Conservation (phyloP, 176 grass and related monocot species). For the Avena eriantha region DNA sequence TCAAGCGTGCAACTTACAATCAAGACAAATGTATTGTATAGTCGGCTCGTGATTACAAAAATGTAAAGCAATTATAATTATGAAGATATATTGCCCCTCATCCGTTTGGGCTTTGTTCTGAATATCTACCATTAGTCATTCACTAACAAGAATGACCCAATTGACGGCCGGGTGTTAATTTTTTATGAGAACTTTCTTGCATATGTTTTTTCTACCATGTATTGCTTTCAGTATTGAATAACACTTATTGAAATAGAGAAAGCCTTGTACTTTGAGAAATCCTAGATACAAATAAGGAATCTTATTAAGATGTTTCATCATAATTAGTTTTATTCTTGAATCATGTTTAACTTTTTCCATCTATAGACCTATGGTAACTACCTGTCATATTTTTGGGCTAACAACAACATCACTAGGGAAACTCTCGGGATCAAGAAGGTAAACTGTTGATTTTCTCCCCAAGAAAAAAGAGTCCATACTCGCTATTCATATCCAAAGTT, state of each 20-base stretch:
- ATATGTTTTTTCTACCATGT: background rate
- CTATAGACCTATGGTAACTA: slow-evolving; percentile 46
- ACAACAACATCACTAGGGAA: slow-evolving; percentile 11
- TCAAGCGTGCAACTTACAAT: no score
- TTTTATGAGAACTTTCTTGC: background rate
- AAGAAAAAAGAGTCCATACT: background rate
- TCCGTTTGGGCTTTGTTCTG: no score
- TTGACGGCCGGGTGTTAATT: background rate
- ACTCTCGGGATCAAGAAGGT: slow-evolving; percentile 22
- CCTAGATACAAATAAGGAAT: background rate
- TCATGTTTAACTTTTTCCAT: background rate
- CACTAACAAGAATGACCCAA: background rate
- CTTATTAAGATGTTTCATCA: background rate
- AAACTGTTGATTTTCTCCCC: background rate
- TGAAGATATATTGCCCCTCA: background rate
- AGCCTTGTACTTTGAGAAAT: background rate
- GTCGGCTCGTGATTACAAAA: no score
- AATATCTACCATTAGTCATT: no score
- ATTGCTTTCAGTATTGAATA: background rate
- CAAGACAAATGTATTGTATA: no score
- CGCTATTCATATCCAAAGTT: background rate
- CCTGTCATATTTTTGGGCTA: background rate
- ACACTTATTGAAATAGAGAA: background rate
- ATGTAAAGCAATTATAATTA: background rate
- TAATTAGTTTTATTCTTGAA: background rate